Conservation (phyloP, 768 basidiomycete genomes). For the Tephrocybe sp. region DNA sequence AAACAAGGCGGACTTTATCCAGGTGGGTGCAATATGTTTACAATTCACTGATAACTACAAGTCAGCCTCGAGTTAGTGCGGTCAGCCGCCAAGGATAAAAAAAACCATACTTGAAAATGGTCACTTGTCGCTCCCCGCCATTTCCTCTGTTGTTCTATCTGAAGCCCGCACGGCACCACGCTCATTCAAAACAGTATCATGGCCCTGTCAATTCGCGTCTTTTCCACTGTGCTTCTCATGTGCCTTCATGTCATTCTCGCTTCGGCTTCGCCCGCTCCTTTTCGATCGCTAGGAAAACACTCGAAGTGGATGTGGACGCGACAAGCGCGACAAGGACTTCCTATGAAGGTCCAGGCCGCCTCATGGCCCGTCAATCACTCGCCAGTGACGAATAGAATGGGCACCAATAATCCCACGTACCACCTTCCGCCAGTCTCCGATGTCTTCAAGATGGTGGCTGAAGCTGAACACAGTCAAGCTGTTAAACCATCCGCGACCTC, state of each 20-base stretch:
- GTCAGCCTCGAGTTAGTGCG: no score
- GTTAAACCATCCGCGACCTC: not conserved
- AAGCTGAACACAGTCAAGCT: not conserved
- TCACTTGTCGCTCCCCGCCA: conserved; percentile 7
- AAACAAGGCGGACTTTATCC: no score
- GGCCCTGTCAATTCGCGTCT: not conserved
- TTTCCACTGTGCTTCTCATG: not conserved
- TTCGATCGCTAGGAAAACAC: not conserved
- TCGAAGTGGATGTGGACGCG: conserved; percentile 3
- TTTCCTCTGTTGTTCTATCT: not conserved
- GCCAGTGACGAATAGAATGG: not conserved
- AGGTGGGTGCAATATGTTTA: no score
- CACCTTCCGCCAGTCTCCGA: conserved; percentile 16
- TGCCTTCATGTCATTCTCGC: not conserved
- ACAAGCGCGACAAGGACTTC: conserved; percentile 1
- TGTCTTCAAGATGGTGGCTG: conserved; percentile 17
- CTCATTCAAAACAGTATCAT: conserved; percentile 10
- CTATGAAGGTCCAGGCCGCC: conserved; percentile 1
- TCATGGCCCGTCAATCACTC: not conserved
- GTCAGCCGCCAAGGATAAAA: not conserved
- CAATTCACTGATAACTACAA: no score
- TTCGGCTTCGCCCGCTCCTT: conserved; percentile 2
- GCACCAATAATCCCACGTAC: not conserved
- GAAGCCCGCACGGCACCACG: conserved; percentile 19
- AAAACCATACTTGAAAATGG: not conserved